phyloP scores from a whole-genome alignment of 1,139 yeast species.

The Saccharomycopsis hybrid region DNA sequence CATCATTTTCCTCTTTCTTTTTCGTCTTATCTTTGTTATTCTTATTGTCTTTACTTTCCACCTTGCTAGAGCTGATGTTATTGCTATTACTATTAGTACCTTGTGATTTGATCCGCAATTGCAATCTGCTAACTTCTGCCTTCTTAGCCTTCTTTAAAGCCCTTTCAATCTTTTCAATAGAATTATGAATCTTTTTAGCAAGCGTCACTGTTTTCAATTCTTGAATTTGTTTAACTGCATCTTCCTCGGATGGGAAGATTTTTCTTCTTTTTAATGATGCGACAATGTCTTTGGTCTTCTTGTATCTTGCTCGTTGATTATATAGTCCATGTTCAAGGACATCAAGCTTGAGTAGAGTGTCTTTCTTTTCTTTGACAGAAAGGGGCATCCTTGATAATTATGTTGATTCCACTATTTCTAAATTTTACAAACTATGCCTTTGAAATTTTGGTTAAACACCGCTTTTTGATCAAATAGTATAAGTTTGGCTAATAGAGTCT shows the following conservation, averaged over 20 bases:
- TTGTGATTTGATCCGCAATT: constrained; percentile 22
- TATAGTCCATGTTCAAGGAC: constrained; percentile 30
- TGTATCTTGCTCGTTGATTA: constrained; percentile 36
- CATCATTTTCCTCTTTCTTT: constrained; percentile 20
- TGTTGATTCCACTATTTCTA: too few species aligned
- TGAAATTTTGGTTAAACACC: too few species aligned
- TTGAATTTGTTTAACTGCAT: constrained; percentile 37
- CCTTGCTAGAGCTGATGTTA: too few species aligned
- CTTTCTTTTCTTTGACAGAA: constrained; percentile 4
- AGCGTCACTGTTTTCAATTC: constrained; percentile 42
- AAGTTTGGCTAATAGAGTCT: too few species aligned
- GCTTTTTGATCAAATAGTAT: too few species aligned
- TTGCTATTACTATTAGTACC: too few species aligned
- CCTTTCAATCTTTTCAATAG: constrained; percentile 37
- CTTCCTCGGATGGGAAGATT: constrained; percentile 34
- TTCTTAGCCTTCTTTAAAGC: constrained; percentile 32
- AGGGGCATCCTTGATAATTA: too few species aligned
- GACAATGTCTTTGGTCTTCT: constrained; percentile 44
- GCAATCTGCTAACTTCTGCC: constrained; percentile 22
- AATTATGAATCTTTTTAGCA: constrained; percentile 45
- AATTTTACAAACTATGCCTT: too few species aligned
- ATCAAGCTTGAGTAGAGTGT: constrained; percentile 30
- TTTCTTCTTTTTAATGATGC: constrained; percentile 43
- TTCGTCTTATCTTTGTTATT: constrained; percentile 16
- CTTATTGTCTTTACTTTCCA: constrained; percentile 20